A percentile compares a stretch with the other conserved stretches of the same genome.
phyloP scores from a whole-genome alignment of 2,329 filamentous ascomycete species.

The Kalmusia sp. region DNA sequence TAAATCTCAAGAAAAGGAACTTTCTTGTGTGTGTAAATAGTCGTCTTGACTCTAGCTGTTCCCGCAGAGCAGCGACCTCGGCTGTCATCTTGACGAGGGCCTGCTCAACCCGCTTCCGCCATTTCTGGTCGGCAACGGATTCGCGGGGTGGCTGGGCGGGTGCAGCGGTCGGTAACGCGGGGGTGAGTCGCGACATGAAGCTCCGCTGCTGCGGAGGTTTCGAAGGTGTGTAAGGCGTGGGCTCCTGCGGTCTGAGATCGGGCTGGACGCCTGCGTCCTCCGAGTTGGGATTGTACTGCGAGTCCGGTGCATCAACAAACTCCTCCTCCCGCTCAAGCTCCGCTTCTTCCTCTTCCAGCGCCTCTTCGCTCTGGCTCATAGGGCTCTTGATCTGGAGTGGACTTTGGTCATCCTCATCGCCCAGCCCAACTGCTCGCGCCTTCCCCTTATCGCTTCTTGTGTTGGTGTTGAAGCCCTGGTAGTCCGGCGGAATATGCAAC shows the following conservation, averaged over 20 bases:
- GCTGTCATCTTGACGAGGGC: slow-evolving; percentile 88
- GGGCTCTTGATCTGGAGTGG: slow-evolving; percentile 73
- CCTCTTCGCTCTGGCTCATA: slow-evolving; percentile 76
- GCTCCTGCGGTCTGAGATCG: slow-evolving; percentile 17
- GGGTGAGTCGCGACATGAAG: slow-evolving; percentile 20
- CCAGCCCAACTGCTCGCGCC: slow-evolving; percentile 26
- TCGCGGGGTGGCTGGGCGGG: slow-evolving; percentile 23
- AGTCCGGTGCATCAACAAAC: slow-evolving; percentile 58
- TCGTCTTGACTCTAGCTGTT: slow-evolving; percentile 82
- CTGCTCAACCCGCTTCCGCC: slow-evolving; percentile 83
- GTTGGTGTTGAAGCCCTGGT: slow-evolving; percentile 37
- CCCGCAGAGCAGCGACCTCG: slow-evolving; percentile 88
- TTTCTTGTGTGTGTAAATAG: slow-evolving; percentile 71
- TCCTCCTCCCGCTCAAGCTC: slow-evolving; percentile 50
- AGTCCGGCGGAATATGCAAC: slow-evolving; percentile 37
- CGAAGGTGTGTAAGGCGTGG: slow-evolving; percentile 17
- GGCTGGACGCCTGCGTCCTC: slow-evolving; percentile 35
- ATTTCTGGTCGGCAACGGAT: slow-evolving; percentile 60
- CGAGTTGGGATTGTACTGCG: slow-evolving; percentile 47
- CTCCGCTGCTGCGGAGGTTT: slow-evolving; percentile 13
- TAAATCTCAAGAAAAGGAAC: slow-evolving; percentile 62
- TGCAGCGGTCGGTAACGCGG: slow-evolving; percentile 12
- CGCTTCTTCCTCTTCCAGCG: slow-evolving; percentile 49
- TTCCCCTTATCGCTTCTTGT: slow-evolving; percentile 49
- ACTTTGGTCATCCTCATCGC: slow-evolving; percentile 22